Base-by-base conservation (phyloP, 805 yeast genomes). In the Saccharomycodes ludwigii region DNA sequence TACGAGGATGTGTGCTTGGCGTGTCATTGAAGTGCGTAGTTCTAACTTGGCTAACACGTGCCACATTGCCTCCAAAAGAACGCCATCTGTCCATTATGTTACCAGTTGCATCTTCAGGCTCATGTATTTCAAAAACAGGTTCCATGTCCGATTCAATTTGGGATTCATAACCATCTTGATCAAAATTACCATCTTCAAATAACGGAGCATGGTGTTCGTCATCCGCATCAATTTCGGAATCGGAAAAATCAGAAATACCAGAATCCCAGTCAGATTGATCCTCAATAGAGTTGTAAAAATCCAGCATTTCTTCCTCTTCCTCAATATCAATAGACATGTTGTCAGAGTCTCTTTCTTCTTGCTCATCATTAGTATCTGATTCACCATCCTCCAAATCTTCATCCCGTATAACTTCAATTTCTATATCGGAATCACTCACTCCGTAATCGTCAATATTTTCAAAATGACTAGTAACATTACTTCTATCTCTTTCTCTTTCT, bases 231-330 rank as follows among this genome's bases (percentile, higher is more conserved):
- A 40, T 52, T 10, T 48, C 52, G 6, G 52, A 44, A 4, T 49
- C 48, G 1, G 52, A 40, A 11, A 52, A 36, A 18, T 52, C 57
- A 3, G 59, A 53, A 6, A 56, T 43, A 0, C 56, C 58, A 3
- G 57, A 52, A 32, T 57, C 61, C 53, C 56, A 53, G 25, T 47
- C 56, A 1, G 56, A 47, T 17, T 48, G 28, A 10, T 25, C 28
- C 18, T 16, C 15, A 10, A 16, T 18, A 15, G 28, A 25, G 19
- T 25, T 20, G 19, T 25, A 25, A 11, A 25, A n/a, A 9, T 16
- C 17, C 28, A 5, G 17, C 28, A 25, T 25, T 25, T 10, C 15
- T 24, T 14, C 14, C 36, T 34, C 10, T 15, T 17, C 16, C 21
- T 10, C 15, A 17, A 3, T 28, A 36, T 8, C 31, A n/a, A n/a